These are phyloP conservation scores for Ploettnerulaceae sp. DNA, from an alignment of 2,329 filamentous ascomycete genomes.

Conservation along the genomic window DNA sequence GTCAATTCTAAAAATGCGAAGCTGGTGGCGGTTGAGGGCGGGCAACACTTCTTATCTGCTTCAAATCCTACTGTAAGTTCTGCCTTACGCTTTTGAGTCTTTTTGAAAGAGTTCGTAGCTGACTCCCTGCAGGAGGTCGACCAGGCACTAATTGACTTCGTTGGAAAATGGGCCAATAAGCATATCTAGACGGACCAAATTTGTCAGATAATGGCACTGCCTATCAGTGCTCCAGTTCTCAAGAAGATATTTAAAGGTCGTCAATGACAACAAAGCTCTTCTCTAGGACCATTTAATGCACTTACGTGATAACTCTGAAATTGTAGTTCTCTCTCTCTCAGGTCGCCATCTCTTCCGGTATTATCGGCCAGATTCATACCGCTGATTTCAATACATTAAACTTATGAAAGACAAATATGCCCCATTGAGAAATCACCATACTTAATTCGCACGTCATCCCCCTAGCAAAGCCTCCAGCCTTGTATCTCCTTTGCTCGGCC, in stretches of 20 bases:
- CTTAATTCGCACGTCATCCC: no score
- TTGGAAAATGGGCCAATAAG: conserved; percentile 11
- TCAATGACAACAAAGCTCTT: no score
- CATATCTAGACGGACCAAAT: no score
- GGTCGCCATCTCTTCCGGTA: no score
- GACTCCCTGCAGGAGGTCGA: conserved; percentile 9
- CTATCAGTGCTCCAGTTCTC: no score
- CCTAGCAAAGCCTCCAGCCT: conserved; percentile 7
- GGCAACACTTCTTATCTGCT: conserved; percentile 46
- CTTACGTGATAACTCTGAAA: neutral
- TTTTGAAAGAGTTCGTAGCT: neutral
- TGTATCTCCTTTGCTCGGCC: neutral
- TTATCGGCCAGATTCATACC: no score
- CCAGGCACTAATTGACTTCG: conserved; percentile 15
- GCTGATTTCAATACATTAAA: no score
- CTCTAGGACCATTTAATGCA: no score
- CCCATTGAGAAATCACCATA: no score
- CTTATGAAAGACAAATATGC: no score
- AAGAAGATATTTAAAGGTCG: neutral
- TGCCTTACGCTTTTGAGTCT: neutral
- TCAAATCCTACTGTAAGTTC: conserved; percentile 5
- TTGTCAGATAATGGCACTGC: no score
- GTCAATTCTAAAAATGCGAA: conserved; percentile 42
- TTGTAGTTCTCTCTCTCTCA: no score
- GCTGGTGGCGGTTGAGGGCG: conserved; percentile 41